phyloP scores from a whole-genome alignment of 73 alveolate species.

The Uronychia setigera region DNA sequence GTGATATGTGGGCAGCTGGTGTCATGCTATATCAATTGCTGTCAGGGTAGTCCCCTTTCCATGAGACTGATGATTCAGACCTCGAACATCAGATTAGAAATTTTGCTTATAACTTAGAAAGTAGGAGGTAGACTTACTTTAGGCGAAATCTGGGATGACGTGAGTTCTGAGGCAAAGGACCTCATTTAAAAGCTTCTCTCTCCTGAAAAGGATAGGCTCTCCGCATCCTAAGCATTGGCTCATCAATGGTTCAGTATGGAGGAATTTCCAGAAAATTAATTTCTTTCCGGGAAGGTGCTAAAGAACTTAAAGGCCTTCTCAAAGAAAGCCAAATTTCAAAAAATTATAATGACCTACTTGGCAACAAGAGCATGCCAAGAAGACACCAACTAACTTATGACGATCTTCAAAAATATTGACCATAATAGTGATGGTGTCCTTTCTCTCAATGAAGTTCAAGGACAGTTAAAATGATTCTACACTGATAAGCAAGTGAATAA shows the following conservation, averaged over 20 bases:
- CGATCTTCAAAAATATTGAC: neutral
- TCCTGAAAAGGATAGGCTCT: neutral
- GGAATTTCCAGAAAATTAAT: neutral
- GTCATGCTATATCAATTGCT: conserved; percentile 39
- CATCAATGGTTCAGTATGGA: neutral
- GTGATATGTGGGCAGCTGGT: conserved; percentile 69
- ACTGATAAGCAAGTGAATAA: neutral
- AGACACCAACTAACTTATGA: neutral
- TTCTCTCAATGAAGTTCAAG: neutral
- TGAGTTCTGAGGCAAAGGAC: neutral
- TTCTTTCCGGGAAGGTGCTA: neutral
- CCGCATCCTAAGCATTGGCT: neutral
- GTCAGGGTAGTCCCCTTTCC: conserved; percentile 21
- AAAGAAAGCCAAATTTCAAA: too few species aligned
- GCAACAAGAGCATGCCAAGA: neutral
- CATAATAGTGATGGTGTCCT: neutral
- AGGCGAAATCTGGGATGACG: neutral
- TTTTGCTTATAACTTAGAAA: neutral
- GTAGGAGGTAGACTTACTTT: neutral
- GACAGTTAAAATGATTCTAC: too few species aligned
- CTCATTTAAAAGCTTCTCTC: neutral
- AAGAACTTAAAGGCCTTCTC: neutral
- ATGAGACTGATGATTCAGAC: neutral
- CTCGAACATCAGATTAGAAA: neutral
- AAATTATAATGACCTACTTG: neutral